Conservation (phyloP, 768 basidiomycete genomes). For the Saitozyma podzolica region DNA sequence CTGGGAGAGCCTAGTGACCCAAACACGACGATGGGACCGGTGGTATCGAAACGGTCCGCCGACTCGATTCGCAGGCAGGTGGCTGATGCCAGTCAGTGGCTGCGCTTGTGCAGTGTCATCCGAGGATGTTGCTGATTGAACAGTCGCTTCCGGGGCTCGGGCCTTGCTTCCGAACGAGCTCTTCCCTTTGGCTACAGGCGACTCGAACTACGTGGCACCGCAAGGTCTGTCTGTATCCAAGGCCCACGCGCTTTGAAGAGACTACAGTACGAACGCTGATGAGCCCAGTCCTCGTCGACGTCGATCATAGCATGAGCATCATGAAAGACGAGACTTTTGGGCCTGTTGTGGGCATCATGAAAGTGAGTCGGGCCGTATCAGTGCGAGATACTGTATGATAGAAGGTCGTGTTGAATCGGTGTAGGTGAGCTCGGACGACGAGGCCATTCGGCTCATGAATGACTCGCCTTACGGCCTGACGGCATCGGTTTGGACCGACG, state of each 20-base stretch:
- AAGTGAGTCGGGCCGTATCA: constrained; percentile 38
- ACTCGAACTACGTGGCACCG: constrained; percentile 82
- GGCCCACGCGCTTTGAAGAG: no score
- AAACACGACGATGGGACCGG: constrained; percentile 83
- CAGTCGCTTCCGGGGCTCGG: constrained; percentile 77
- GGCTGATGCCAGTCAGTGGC: constrained; percentile 68
- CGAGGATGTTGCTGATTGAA: no score
- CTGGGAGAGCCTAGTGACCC: constrained; percentile 79
- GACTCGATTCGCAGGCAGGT: constrained; percentile 82
- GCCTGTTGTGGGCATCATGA: constrained; percentile 88
- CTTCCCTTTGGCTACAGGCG: constrained; percentile 66
- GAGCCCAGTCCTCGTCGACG: no score
- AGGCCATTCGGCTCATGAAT: constrained; percentile 89
- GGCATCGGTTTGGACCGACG: constrained; percentile 91
- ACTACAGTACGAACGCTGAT: no score
- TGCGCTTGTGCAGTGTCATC: no score
- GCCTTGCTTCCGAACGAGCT: constrained; percentile 70
- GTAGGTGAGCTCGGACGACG: constrained; percentile 70
- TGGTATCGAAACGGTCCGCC: constrained; percentile 84
- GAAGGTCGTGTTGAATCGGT: no score
- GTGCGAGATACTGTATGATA: no score
- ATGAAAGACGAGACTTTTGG: constrained; percentile 91
- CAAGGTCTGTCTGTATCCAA: constrained; percentile 65
- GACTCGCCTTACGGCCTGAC: constrained; percentile 95
- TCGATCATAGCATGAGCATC: constrained; percentile 66